Percentiles rank a stretch among this genome's conserved stretches.
phyloP scores from a whole-genome alignment of 768 basidiomycete genomes.

The Podaxis rugospora region DNA sequence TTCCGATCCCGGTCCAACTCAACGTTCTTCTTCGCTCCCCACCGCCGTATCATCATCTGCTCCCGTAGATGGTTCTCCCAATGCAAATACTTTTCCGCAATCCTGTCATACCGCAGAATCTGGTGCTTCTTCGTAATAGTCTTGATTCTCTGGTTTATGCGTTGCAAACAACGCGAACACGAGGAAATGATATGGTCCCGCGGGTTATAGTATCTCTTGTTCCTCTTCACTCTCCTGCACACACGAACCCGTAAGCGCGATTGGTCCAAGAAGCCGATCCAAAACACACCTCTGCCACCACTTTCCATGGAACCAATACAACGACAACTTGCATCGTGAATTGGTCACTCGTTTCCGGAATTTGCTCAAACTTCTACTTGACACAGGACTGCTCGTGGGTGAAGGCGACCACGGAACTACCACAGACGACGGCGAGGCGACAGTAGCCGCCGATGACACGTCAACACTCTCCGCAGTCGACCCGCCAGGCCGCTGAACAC shows the following conservation, averaged over 20 bases:
- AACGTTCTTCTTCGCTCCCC: conserved; percentile 1
- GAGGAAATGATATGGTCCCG: conserved; percentile 3
- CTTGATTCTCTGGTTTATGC: conserved; percentile 4
- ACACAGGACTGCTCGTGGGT: background rate
- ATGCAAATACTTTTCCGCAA: conserved; percentile 9
- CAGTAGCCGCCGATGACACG: background rate
- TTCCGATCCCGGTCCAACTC: conserved; percentile 4
- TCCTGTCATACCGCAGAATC: conserved; percentile 8
- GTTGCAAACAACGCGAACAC: conserved; percentile 6
- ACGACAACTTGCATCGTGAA: background rate
- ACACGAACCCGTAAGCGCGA: background rate
- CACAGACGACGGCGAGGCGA: background rate
- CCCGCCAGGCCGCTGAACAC: background rate
- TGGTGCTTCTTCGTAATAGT: conserved; percentile 7
- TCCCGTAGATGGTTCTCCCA: conserved; percentile 8
- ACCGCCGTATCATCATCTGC: conserved; percentile 8
- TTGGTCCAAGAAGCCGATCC: background rate
- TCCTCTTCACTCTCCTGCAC: background rate
- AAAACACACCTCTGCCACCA: conserved; percentile 8
- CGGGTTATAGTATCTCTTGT: background rate
- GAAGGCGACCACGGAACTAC: background rate
- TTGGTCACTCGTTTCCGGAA: background rate
- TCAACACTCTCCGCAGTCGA: background rate
- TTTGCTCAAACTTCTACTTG: background rate
- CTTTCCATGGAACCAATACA: background rate